phyloP scores from a whole-genome alignment of 345 rosid genomes.

The Arabidopsis arenosa region DNA sequence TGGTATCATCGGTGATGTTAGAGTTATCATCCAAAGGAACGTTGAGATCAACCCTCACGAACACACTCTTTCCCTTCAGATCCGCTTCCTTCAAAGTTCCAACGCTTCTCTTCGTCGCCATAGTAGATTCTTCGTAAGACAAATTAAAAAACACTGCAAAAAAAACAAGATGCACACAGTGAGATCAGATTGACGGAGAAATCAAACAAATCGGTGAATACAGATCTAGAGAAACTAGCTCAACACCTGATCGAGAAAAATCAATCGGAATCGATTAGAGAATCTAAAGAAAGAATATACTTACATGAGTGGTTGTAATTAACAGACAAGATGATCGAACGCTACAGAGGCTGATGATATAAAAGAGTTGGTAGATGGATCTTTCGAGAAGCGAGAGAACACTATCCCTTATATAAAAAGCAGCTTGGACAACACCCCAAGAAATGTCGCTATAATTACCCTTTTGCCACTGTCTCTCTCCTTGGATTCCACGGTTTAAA shows the following conservation, averaged over 20 bases:
- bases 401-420: conserved; percentile 8
- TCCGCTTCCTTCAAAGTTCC: conserved; percentile 75
- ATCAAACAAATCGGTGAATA: conserved; percentile 5
- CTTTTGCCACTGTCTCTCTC: not conserved
- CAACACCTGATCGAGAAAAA: not conserved
- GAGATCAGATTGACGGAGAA: conserved; percentile 23
- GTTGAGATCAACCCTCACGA: conserved; percentile 92
- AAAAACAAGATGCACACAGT: not conserved
- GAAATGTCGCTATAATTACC: not conserved
- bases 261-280: conserved; percentile 1
- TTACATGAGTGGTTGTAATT: conserved; percentile 26
- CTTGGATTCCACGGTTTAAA: conserved; percentile 27
- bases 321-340: conserved; percentile 18
- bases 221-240: conserved; percentile 9
- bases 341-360: conserved; percentile 3
- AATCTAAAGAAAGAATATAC: conserved; percentile 16
- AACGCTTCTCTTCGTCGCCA: conserved; percentile 95
- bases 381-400: conserved; percentile 35
- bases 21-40: conserved; percentile 93
- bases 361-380: conserved; percentile 41
- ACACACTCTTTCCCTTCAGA: conserved; percentile 94
- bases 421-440: conserved; percentile 39
- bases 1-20: conserved; percentile 94
- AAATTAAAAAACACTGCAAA: conserved; percentile 15
- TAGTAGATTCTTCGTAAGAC: conserved; percentile 51